These are phyloP conservation scores for Ustilago nuda DNA, from an alignment of 1,284 basidiomycete species.

Conservation along the genomic window DNA sequence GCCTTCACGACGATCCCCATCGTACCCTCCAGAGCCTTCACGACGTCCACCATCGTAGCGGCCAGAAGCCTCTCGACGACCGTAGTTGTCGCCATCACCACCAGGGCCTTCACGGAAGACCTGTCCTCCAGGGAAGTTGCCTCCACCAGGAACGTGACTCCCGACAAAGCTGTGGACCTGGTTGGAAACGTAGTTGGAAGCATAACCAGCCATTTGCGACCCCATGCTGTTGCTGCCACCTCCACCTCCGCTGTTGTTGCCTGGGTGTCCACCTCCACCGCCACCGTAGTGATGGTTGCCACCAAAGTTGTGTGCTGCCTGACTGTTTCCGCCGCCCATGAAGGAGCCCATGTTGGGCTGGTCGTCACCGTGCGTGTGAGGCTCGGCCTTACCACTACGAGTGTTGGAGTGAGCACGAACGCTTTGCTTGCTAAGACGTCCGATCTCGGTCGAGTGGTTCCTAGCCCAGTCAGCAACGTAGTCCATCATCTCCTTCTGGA, in stretches of 20 bases:
- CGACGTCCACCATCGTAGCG: conserved; percentile 10
- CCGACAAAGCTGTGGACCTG: conserved; percentile 48
- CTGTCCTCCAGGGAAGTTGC: not conserved
- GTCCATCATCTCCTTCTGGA: conserved; percentile 64
- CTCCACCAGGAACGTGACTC: conserved; percentile 33
- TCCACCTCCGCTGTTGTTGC: conserved; percentile 17
- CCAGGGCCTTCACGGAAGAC: conserved; percentile 41
- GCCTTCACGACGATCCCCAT: conserved; percentile 8
- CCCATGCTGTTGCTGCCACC: conserved; percentile 40
- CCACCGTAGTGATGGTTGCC: conserved; percentile 23
- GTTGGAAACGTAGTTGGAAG: conserved; percentile 47
- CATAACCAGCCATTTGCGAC: conserved; percentile 42
- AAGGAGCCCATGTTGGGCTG: conserved; percentile 47
- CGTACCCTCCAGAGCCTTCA: conserved; percentile 12
- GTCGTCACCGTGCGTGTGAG: conserved; percentile 56
- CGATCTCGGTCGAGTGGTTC: conserved; percentile 50
- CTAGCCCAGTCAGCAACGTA: conserved; percentile 60
- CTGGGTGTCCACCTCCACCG: conserved; percentile 6
- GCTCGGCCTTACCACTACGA: conserved; percentile 59
- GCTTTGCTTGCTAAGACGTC: conserved; percentile 48
- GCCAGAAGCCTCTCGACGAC: conserved; percentile 7
- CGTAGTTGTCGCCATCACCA: conserved; percentile 5
- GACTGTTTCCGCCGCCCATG: conserved; percentile 48
- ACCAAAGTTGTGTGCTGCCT: conserved; percentile 46
- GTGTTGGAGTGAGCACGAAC: conserved; percentile 63